These are phyloP conservation scores for Osmanthus fragrans DNA, from an alignment of 257 asterid genomes.

Conservation along the genomic window DNA sequence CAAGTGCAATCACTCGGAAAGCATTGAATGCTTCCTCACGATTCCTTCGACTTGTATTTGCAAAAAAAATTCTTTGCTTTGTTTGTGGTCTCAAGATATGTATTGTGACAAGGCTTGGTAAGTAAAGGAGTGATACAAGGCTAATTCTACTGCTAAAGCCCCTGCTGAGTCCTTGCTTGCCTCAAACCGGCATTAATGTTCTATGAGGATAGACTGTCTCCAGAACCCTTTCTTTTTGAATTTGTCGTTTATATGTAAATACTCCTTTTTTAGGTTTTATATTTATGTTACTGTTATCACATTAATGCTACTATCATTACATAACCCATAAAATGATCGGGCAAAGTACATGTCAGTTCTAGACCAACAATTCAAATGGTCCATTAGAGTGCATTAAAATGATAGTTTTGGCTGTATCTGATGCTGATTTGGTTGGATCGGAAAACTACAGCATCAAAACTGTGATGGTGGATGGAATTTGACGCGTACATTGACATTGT, in stretches of 20 bases:
- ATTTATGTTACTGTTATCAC: neutral
- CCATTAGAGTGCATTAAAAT: neutral
- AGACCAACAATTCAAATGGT: neutral
- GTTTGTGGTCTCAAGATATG: neutral
- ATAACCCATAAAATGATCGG: neutral
- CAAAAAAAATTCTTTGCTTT: neutral
- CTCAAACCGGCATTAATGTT: no score
- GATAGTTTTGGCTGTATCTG: neutral
- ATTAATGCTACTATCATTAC: neutral
- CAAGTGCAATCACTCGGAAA: slow-evolving; percentile 14
- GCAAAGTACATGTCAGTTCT: neutral
- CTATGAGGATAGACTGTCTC: neutral
- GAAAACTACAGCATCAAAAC: neutral
- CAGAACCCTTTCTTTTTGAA: neutral
- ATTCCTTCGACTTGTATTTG: neutral
- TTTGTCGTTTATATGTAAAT: neutral
- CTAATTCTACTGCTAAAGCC: no score
- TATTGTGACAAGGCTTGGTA: neutral
- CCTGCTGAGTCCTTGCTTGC: no score
- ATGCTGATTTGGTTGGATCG: neutral
- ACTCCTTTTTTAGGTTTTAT: slow-evolving; percentile 6
- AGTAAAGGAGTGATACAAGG: no score
- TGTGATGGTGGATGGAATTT: neutral
- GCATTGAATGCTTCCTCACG: neutral
- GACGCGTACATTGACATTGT: neutral